Evolutionary conservation across 768 basidiomycete genomes (phyloP).

Genomic region (Butyriboletus loyo): DNA sequence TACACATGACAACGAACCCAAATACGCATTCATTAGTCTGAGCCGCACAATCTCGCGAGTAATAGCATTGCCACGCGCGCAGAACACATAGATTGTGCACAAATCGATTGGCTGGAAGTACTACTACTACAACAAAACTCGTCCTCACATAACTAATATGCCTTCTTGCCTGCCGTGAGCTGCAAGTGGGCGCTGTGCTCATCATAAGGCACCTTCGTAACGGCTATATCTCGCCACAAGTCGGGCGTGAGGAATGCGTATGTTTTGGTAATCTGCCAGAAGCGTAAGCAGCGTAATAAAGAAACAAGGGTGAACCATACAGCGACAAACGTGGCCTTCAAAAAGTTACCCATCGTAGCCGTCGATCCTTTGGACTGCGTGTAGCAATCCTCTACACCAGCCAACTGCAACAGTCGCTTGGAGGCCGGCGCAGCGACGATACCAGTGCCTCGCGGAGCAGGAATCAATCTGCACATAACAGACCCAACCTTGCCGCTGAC

Average conservation of each 20-base stretch:
- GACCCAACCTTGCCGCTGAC: slow-evolving; percentile 98
- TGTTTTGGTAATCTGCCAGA: slow-evolving; percentile 85
- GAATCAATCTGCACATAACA: slow-evolving; percentile 98
- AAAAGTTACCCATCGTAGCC: slow-evolving; percentile 98
- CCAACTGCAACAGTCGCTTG: slow-evolving; percentile 94
- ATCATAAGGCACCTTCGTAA: slow-evolving; percentile 89
- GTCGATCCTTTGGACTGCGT: slow-evolving; percentile 98
- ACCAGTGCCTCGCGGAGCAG: slow-evolving; percentile 97
- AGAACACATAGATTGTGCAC: too few species aligned
- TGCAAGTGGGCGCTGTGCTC: slow-evolving; percentile 93
- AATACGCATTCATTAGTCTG: too few species aligned
- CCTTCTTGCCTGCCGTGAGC: slow-evolving; percentile 75
- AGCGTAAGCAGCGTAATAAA: neutral
- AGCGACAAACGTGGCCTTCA: slow-evolving; percentile 94
- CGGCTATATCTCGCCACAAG: slow-evolving; percentile 92
- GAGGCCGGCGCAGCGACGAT: slow-evolving; percentile 98
- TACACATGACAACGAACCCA: too few species aligned
- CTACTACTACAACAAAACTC: neutral
- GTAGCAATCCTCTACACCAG: slow-evolving; percentile 97
- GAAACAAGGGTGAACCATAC: slow-evolving; percentile 43
- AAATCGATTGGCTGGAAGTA: neutral
- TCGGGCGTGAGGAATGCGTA: slow-evolving; percentile 98
- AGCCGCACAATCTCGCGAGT: too few species aligned
- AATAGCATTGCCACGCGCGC: too few species aligned
- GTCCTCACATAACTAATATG: slow-evolving; percentile 41